Evolutionary conservation across 2,329 filamentous ascomycete genomes (phyloP).

Genomic region (Raffaelea albimanens): DNA sequence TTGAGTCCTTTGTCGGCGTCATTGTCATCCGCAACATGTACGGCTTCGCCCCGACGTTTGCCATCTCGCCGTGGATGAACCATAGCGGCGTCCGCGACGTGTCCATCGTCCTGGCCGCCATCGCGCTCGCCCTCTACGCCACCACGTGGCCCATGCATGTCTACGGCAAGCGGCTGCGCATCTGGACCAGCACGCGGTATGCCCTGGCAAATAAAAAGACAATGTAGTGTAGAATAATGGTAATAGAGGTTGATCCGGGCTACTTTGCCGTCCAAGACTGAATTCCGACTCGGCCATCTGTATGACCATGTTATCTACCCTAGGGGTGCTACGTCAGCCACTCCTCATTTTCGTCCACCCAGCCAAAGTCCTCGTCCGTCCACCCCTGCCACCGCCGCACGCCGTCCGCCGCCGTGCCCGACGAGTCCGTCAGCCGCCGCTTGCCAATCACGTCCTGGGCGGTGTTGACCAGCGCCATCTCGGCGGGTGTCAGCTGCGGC

Average conservation of each 20-base stretch:
- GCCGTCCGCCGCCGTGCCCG: too few species aligned
- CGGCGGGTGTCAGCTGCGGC: background rate
- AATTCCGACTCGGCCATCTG: background rate
- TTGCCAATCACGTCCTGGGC: background rate
- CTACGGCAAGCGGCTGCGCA: background rate
- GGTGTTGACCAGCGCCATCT: background rate
- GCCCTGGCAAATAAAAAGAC: background rate
- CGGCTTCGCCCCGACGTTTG: background rate
- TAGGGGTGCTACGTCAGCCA: background rate
- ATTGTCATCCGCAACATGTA: background rate
- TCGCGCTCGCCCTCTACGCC: background rate
- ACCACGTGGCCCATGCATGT: background rate
- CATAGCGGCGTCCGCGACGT: background rate
- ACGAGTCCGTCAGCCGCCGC: background rate
- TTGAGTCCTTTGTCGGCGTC: background rate
- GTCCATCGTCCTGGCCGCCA: background rate
- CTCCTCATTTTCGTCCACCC: background rate
- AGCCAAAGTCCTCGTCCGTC: background rate
- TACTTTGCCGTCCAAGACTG: too few species aligned
- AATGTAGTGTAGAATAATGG: too few species aligned
- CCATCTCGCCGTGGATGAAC: background rate
- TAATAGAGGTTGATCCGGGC: too few species aligned
- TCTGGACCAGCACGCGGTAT: background rate
- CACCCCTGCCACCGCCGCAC: background rate
- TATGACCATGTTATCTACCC: too few species aligned